Base-by-base conservation (phyloP, 306 rosid genomes). In the Psophocarpus tetragonolobus region DNA sequence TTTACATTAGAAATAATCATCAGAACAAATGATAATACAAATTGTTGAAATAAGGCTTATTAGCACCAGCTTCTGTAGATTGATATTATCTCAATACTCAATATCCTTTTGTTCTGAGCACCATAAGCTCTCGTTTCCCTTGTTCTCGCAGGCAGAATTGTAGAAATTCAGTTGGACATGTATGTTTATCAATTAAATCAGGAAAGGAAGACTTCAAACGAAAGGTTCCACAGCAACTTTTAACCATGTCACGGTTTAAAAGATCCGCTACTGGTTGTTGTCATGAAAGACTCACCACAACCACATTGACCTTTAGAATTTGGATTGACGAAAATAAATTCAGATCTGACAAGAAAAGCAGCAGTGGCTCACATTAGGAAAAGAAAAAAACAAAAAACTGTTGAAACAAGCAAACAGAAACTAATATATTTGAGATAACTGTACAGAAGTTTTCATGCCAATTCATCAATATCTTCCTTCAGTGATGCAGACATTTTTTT, bases 291-390 rank as follows among this genome's bases (percentile, higher is more conserved):
- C 78, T 92, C 97, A 58, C 98, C 98, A 68, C 98, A 94, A 32
- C 98, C 98, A 85, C 98, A 94, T 73, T 94, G 95, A 45, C 97
- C 98, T 88, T 92, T 90, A 5, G 98, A 94, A 81, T 94, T 94
- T 48, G 98, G 98, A 79, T 95, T 95, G 74, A 95, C 83, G 64
- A 95, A 95, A 48, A 95, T 80, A 41, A 95, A 95, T 88, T 95
- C 98, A 0, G 97, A 95, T 79, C 97, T 95, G 91, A 53, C 64
- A 58, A 23, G 48, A 61, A 15, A 68, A 67, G 67, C 27, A 27
- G 32, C 41, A 68, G 41, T 42, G 53, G 68, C 27, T 50, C 53
- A 67, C 61, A 57, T 32, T 42, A 67, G 12, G 6, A 63, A 33
- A n/a, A 30, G 15, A 20, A 35, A 0, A 35, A 38, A 60, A 15